These are phyloP conservation scores for Mortierella sp. DNA, from an alignment of 371 early-diverging fungal species.

Conservation along the genomic window DNA sequence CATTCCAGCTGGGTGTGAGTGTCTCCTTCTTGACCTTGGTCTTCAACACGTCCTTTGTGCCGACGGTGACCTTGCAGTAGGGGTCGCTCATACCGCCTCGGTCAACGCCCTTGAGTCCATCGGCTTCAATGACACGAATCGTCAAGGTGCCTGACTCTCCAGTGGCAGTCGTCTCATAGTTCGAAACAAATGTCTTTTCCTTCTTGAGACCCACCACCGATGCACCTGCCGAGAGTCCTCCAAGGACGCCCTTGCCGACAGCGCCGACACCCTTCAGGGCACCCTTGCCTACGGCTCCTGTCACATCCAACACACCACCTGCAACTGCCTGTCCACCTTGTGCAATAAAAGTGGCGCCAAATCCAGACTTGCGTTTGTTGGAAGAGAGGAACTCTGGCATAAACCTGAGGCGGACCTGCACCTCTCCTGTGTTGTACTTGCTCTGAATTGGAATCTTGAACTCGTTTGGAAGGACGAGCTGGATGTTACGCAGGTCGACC, in stretches of 20 bases:
- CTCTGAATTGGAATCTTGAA: conserved; percentile 51
- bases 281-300: conserved; percentile 59
- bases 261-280: conserved; percentile 63
- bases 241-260: conserved; percentile 58
- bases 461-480: conserved; percentile 47
- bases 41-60: conserved; percentile 65
- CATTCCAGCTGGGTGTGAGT: conserved; percentile 74
- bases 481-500: conserved; percentile 53
- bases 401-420: conserved; percentile 43
- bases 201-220: conserved; percentile 58
- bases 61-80: conserved; percentile 60
- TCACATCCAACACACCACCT: conserved; percentile 54
- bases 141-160: conserved; percentile 49
- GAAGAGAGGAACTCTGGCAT: conserved; percentile 47
- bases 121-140: conserved; percentile 62
- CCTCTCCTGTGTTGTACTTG: conserved; percentile 55
- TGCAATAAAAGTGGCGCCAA: conserved; percentile 54
- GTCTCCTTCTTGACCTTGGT: conserved; percentile 80
- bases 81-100: conserved; percentile 66
- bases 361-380: conserved; percentile 46
- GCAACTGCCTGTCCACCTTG: conserved; percentile 34
- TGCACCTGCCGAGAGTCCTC: conserved; percentile 51
- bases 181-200: conserved; percentile 22
- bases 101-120: conserved; percentile 65
- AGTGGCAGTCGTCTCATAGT: background rate